Evolutionary conservation across 345 rosid genomes (phyloP).

Genomic region (Chamaenerion angustifolium): DNA sequence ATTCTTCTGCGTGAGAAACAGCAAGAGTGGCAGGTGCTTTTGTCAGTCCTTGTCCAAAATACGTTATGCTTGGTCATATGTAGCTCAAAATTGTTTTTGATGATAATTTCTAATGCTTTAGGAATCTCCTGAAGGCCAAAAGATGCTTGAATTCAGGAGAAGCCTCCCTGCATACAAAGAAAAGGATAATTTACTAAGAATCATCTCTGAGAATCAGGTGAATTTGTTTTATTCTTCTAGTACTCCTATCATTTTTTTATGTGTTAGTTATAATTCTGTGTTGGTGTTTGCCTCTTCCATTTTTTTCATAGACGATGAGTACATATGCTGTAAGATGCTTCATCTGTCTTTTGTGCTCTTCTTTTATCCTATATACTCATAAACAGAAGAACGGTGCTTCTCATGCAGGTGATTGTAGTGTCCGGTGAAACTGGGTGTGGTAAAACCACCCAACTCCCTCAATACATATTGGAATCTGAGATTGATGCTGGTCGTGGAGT

Average conservation of each 20-base stretch:
- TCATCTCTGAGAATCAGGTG: constrained; percentile 81
- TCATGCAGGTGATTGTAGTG: constrained; percentile 81
- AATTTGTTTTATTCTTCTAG: not conserved
- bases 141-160: constrained; percentile 78
- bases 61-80: not conserved
- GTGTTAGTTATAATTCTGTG: no score
- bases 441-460: constrained; percentile 98
- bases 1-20: constrained; percentile 57
- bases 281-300: no score
- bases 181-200: constrained; percentile 54
- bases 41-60: constrained; percentile 1
- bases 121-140: constrained; percentile 84
- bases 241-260: no score
- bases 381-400: not conserved
- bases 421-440: constrained; percentile 99
- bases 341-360: no score
- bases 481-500: constrained; percentile 86
- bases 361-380: not conserved
- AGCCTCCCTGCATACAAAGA: constrained; percentile 83
- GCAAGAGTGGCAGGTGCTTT: constrained; percentile 72
- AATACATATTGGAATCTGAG: constrained; percentile 89
- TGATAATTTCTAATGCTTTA: constrained; percentile 11
- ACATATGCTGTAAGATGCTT: no score
- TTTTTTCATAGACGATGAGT: no score
- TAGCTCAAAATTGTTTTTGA: not conserved